Evolutionary conservation across 768 basidiomycete species (phyloP).

Genomic region (Steccherinum ochraceum): DNA sequence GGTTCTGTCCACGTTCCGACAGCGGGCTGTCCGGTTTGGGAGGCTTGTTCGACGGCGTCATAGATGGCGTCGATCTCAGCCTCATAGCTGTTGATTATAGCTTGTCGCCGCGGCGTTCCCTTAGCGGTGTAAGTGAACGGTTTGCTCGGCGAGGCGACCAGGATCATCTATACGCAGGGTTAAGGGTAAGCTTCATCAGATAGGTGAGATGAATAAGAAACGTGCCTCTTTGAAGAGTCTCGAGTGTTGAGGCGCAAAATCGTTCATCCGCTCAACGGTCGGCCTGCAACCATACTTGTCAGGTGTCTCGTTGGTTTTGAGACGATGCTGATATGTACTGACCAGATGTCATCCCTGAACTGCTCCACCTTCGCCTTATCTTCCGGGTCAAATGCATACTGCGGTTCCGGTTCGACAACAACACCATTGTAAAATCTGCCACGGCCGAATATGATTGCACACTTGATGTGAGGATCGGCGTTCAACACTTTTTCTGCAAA

Average conservation of each 20-base stretch:
- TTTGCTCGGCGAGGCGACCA: constrained; percentile 23
- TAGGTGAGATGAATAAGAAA: not conserved
- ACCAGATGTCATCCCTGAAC: constrained; percentile 33
- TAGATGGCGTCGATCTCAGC: constrained; percentile 36
- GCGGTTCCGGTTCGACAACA: constrained; percentile 30
- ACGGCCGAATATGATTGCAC: constrained; percentile 34
- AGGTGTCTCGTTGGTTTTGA: too few relatives aligned
- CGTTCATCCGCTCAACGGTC: constrained; percentile 34
- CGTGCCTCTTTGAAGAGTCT: constrained; percentile 41
- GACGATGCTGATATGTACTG: constrained; percentile 6
- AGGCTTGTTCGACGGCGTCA: constrained; percentile 23
- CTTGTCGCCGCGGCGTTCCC: constrained; percentile 22
- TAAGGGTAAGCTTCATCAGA: not conserved
- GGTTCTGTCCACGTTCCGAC: not conserved
- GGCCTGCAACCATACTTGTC: constrained; percentile 28
- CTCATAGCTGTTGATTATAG: constrained; percentile 26
- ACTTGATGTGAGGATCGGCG: constrained; percentile 26
- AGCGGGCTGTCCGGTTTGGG: not conserved
- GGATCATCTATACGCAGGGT: constrained; percentile 25
- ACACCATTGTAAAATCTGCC: constrained; percentile 34
- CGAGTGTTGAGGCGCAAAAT: constrained; percentile 37
- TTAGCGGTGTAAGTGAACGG: constrained; percentile 29
- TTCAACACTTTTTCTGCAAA: constrained; percentile 28
- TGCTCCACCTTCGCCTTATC: constrained; percentile 23
- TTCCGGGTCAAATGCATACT: constrained; percentile 24